A percentile compares a stretch with the other conserved stretches of the same genome.
phyloP scores from a whole-genome alignment of 768 basidiomycete species.

The Amanita fuliginea region DNA sequence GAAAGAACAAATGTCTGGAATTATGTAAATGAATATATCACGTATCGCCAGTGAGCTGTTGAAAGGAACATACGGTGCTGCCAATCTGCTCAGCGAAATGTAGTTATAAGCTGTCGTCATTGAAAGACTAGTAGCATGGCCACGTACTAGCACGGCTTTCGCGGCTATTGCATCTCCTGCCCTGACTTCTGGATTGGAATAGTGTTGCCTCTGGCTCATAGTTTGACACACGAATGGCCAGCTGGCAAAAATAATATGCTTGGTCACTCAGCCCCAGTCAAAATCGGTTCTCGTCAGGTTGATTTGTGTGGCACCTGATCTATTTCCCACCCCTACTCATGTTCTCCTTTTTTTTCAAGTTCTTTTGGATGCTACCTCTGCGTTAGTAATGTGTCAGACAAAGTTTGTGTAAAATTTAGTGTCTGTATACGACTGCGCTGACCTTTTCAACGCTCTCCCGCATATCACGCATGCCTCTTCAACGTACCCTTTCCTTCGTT shows the following conservation, averaged over 20 bases:
- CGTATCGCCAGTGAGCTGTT: not conserved
- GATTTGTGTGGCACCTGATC: too few relatives aligned
- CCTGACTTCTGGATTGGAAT: not conserved
- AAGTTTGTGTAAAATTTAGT: too few relatives aligned
- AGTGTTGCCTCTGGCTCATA: not conserved
- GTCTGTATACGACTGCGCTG: too few relatives aligned
- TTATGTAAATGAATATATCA: too few relatives aligned
- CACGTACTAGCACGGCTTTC: slow-evolving; percentile 6
- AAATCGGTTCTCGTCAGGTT: too few relatives aligned
- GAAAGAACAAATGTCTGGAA: slow-evolving; percentile 26
- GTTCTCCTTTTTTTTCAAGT: too few relatives aligned
- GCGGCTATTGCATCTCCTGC: not conserved
- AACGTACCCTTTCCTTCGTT: too few relatives aligned
- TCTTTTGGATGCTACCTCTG: too few relatives aligned
- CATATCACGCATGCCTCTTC: too few relatives aligned
- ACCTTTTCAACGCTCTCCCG: too few relatives aligned
- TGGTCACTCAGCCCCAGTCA: not conserved
- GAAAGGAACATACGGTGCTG: not conserved
- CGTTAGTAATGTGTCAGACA: too few relatives aligned
- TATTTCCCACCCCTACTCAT: too few relatives aligned
- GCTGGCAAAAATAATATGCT: not conserved
- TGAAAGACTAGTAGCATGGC: not conserved
- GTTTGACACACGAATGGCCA: not conserved
- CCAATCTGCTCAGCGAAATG: not conserved
- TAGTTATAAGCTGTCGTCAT: not conserved